Evolutionary conservation across 495 filamentous ascomycete genomes (phyloP), one percentile per base, ranked within the genome.

Genomic region (Physcia stellaris): DNA sequence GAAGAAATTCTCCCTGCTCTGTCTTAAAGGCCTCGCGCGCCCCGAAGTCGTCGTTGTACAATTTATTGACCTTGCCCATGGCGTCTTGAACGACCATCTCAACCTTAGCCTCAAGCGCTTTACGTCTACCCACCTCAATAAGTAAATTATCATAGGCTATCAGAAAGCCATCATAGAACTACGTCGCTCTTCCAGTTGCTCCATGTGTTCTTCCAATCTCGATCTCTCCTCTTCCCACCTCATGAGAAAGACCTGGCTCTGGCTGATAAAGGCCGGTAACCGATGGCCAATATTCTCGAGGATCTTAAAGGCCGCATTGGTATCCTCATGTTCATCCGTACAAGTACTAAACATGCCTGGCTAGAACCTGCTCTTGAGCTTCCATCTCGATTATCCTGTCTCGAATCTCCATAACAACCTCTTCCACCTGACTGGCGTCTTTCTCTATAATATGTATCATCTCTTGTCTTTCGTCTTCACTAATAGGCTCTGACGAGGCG

Each of bases 381-480:
- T 94, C 86, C 75, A 95, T 88, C 23, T 80, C 73, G 6, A 67
- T 65, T 16, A 83, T 73, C 30, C 73, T 74, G 40, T 84, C 77
- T 41, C 79, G 71, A 34, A 98, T 76, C 47, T 98, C 90, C 38
- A 66, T 58, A 2, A 94, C 79, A 11, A 95, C 90, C 47, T 92
- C 90, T 7, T 93, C 85, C 1, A 94, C 85, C 49, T 93, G 80
- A 4, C 64, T 64, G 4, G 90, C 82, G 54, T 98, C 90, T 39
- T 83, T 80, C 24, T 78, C 63, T 18, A 98, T 69, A 0, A 98
- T 80, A 21, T 67, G 65, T 4, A 96, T 65, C 75, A 96, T 84
- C 40, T 94, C 84, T 26, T 64, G 64, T 22, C 84, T 77, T 44
- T 94, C 85, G 36, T 77, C 71, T 2, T 80, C 69, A 2, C 71